Percentiles rank a stretch among this genome's conserved stretches.
Evolutionary conservation across 2,329 filamentous ascomycete species (phyloP).

Genomic region (Dryadomyces quercus-mongolicae): DNA sequence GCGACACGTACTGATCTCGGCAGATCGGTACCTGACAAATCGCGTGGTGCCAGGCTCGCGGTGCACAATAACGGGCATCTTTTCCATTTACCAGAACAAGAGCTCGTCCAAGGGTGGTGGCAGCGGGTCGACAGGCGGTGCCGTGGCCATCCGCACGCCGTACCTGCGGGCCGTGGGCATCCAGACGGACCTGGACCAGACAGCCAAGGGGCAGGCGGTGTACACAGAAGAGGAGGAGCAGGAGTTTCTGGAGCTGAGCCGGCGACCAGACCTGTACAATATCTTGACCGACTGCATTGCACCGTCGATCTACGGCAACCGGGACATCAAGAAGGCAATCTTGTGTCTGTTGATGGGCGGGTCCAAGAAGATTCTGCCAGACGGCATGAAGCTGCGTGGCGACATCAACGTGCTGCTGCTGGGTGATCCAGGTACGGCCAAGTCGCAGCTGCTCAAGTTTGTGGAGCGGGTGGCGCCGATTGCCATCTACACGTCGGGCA

Average conservation of each 20-base stretch:
- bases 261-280: constrained; percentile 83
- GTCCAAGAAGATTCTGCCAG: constrained; percentile 93
- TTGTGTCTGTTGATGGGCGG: constrained; percentile 86
- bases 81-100: constrained; percentile 95
- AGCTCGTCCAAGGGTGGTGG: constrained; percentile 44
- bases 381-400: constrained; percentile 94
- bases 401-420: constrained; percentile 96
- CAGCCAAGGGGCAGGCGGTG: constrained; percentile 67
- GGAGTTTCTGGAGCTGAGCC: constrained; percentile 84
- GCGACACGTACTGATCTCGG: constrained; percentile 86
- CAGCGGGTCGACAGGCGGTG: constrained; percentile 58
- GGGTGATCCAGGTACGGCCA: constrained; percentile 95
- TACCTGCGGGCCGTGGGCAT: constrained; percentile 91
- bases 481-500: constrained; percentile 96
- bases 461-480: constrained; percentile 94
- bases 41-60: constrained; percentile 88
- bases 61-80: constrained; percentile 93
- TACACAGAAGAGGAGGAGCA: constrained; percentile 96
- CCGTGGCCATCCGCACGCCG: constrained; percentile 89
- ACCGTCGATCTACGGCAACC: constrained; percentile 92
- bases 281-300: constrained; percentile 87
- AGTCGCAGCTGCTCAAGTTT: constrained; percentile 94
- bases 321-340: constrained; percentile 95
- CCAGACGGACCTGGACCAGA: constrained; percentile 79
- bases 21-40: constrained; percentile 93